Percentiles rank a stretch among this genome's conserved stretches.
These are phyloP conservation scores for Nakataea oryzae DNA, from an alignment of 2,329 filamentous ascomycete species.

Conservation along the genomic window DNA sequence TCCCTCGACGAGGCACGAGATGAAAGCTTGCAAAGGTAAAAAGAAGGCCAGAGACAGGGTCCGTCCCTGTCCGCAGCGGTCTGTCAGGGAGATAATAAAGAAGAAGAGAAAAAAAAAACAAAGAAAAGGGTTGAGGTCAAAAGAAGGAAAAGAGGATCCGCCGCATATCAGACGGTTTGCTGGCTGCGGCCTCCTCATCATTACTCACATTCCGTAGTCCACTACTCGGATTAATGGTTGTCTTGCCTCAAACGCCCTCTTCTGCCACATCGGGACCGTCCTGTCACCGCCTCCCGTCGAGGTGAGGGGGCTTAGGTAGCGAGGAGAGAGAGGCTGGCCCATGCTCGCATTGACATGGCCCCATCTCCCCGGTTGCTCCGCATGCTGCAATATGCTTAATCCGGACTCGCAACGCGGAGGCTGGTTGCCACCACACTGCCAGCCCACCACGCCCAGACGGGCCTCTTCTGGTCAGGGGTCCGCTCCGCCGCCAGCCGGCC, in stretches of 20 bases:
- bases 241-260: neutral
- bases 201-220: too few relatives aligned
- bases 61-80: neutral
- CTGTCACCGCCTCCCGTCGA: neutral
- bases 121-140: too few relatives aligned
- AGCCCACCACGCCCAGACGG: too few relatives aligned
- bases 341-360: neutral
- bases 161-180: too few relatives aligned
- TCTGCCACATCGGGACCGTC: neutral
- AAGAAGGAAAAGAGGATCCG: too few relatives aligned
- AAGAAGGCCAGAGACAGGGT: neutral
- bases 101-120: too few relatives aligned
- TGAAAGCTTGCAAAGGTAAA: neutral
- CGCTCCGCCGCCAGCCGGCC: neutral
- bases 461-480: neutral
- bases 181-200: too few relatives aligned
- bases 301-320: neutral
- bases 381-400: neutral
- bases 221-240: neutral
- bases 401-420: neutral
- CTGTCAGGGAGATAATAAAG: neutral
- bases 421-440: neutral
- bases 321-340: neutral
- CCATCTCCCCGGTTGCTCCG: neutral
- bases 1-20: neutral